Conservation (phyloP, 2,329 filamentous ascomycete species). For the Fusarium pseudonygamai region DNA sequence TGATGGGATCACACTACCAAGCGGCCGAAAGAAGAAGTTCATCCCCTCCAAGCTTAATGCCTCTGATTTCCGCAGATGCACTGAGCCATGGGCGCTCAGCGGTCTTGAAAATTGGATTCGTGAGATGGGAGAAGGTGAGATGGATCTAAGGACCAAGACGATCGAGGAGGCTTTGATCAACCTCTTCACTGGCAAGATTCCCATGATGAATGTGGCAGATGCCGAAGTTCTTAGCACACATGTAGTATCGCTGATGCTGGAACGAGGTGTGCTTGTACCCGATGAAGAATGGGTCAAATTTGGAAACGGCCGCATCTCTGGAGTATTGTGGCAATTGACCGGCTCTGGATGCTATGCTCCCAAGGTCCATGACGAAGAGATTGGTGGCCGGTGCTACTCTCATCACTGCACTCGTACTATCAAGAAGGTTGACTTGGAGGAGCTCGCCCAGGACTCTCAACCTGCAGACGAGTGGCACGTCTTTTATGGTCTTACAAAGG, state of each 20-base stretch:
- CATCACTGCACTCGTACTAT: constrained; percentile 92
- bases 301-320: constrained; percentile 80
- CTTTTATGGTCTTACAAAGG: constrained; percentile 85
- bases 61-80: constrained; percentile 83
- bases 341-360: constrained; percentile 91
- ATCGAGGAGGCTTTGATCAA: constrained; percentile 88
- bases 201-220: constrained; percentile 98
- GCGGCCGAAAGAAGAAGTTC: constrained; percentile 82
- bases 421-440: constrained; percentile 90
- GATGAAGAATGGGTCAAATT: constrained; percentile 99
- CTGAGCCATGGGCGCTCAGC: constrained; percentile 92
- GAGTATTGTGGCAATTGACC: constrained; percentile 92
- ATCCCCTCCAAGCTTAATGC: constrained; percentile 83
- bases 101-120: constrained; percentile 88
- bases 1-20: constrained; percentile 85
- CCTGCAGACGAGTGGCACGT: constrained; percentile 83
- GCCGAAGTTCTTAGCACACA: constrained; percentile 85
- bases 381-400: constrained; percentile 86
- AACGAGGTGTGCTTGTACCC: constrained; percentile 78
- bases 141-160: constrained; percentile 83
- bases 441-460: constrained; percentile 75
- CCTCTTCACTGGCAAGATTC: constrained; percentile 92
- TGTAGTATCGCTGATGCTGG: constrained; percentile 83
- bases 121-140: constrained; percentile 89
- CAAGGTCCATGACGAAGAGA: constrained; percentile 77